Conservation (phyloP, 768 basidiomycete genomes). For the Kwoniella botswanensis region DNA sequence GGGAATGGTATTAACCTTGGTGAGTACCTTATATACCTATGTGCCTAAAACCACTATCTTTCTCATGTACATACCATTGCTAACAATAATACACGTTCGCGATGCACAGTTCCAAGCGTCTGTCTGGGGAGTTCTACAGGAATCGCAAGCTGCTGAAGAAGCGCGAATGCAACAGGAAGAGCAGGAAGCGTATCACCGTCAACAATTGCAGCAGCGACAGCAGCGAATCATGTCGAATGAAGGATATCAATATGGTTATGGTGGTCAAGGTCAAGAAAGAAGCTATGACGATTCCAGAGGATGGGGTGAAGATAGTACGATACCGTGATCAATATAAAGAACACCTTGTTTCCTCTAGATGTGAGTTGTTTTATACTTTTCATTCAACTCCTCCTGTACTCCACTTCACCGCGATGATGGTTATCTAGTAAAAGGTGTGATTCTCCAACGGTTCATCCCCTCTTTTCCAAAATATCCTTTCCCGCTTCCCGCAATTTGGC, state of each 20-base stretch:
- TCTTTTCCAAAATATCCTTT: conserved; percentile 5
- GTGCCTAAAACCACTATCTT: no score
- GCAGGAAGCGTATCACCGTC: conserved; percentile 6
- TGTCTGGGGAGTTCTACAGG: conserved; percentile 83
- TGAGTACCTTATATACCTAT: conserved; percentile 58
- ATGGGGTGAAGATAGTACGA: conserved; percentile 23
- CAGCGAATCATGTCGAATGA: conserved; percentile 3
- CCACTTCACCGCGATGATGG: conserved; percentile 42
- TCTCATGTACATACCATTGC: background rate
- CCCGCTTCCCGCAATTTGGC: background rate
- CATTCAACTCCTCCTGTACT: background rate
- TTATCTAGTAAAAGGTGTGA: conserved; percentile 53
- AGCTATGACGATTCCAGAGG: conserved; percentile 20
- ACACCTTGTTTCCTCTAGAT: background rate
- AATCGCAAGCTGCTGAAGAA: conserved; percentile 56
- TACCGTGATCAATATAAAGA: background rate
- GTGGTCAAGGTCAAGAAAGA: conserved; percentile 3
- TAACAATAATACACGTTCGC: background rate
- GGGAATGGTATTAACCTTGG: conserved; percentile 90
- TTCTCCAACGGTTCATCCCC: background rate
- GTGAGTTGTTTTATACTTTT: background rate
- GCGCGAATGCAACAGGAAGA: conserved; percentile 19
- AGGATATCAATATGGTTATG: conserved; percentile 6
- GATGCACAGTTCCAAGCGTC: conserved; percentile 84
- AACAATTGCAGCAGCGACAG: conserved; percentile 7